Percentiles rank a stretch among this genome's conserved stretches.
Evolutionary conservation across 148 eudicot genomes (phyloP).

Genomic region (Pharnaceum exiguum): DNA sequence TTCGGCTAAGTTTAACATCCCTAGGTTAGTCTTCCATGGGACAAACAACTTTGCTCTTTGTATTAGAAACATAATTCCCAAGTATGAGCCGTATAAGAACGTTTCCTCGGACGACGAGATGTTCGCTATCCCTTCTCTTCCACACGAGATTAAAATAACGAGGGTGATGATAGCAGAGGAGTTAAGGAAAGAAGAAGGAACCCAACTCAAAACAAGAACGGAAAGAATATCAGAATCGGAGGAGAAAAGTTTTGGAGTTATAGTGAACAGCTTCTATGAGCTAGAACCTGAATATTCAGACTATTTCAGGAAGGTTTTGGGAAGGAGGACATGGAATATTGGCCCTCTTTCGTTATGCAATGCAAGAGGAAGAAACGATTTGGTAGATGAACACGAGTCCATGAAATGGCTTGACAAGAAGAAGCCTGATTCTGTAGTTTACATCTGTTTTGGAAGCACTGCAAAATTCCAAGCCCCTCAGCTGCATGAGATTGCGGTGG

Average conservation of each 20-base stretch:
- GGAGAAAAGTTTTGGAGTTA: slow-evolving; percentile 38
- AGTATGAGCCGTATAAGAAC: slow-evolving; percentile 25
- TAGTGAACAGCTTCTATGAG: slow-evolving; percentile 62
- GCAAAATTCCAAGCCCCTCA: slow-evolving; percentile 15
- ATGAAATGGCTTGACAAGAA: slow-evolving; percentile 58
- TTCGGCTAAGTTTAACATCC: slow-evolving; percentile 34
- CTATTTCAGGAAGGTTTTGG: slow-evolving; percentile 30
- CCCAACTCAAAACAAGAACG: not conserved
- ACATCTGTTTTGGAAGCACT: slow-evolving; percentile 47
- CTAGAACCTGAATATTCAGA: slow-evolving; percentile 55
- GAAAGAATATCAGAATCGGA: slow-evolving; percentile 21
- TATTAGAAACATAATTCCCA: slow-evolving; percentile 16
- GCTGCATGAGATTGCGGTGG: slow-evolving; percentile 44
- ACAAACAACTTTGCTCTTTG: slow-evolving; percentile 31
- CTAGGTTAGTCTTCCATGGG: slow-evolving; percentile 50
- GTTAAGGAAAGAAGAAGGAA: not conserved
- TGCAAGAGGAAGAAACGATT: slow-evolving; percentile 32
- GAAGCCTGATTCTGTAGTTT: slow-evolving; percentile 45
- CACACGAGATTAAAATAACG: slow-evolving; percentile 27
- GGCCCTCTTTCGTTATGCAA: slow-evolving; percentile 50
- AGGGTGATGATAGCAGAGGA: slow-evolving; percentile 17
- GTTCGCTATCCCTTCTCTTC: slow-evolving; percentile 30
- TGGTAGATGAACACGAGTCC: slow-evolving; percentile 38
- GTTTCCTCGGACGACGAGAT: slow-evolving; percentile 40
- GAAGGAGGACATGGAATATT: slow-evolving; percentile 46